phyloP scores from a whole-genome alignment of 2,329 filamentous ascomycete genomes.

The Claviceps capensis region DNA sequence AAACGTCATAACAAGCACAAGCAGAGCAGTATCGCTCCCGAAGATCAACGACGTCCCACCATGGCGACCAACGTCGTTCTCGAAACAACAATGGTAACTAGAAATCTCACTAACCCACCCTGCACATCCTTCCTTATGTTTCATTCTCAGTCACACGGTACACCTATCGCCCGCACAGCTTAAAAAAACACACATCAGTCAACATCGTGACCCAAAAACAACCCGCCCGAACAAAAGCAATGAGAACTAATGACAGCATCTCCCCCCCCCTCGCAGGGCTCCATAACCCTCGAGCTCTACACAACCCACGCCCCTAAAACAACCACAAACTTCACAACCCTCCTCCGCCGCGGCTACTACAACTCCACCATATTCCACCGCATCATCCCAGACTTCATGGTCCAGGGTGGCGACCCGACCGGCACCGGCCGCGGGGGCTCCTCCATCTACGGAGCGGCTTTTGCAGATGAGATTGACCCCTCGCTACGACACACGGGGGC shows the following conservation, averaged over 20 bases:
- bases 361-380: conserved; percentile 78
- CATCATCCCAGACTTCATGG: conserved; percentile 92
- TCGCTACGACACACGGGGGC: conserved; percentile 82
- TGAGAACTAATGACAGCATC: too few species aligned
- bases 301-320: conserved; percentile 75
- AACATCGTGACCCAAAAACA: neutral
- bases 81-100: conserved; percentile 68
- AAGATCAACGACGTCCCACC: neutral
- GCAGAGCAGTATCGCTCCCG: too few species aligned
- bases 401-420: conserved; percentile 87
- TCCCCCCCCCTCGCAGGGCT: conserved; percentile 42
- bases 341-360: conserved; percentile 78
- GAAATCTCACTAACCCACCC: conserved; percentile 4
- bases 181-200: too few species aligned
- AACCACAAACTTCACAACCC: conserved; percentile 75
- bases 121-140: neutral
- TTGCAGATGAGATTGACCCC: conserved; percentile 77
- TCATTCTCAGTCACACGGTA: neutral
- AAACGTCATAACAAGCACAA: neutral
- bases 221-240: neutral
- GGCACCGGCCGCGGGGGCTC: conserved; percentile 81
- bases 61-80: conserved; percentile 72
- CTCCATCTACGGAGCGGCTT: conserved; percentile 86
- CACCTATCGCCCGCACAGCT: too few species aligned
- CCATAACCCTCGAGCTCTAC: conserved; percentile 82